Base-by-base conservation (phyloP, 2,329 filamentous ascomycete genomes). In the Alternaria sp. region DNA sequence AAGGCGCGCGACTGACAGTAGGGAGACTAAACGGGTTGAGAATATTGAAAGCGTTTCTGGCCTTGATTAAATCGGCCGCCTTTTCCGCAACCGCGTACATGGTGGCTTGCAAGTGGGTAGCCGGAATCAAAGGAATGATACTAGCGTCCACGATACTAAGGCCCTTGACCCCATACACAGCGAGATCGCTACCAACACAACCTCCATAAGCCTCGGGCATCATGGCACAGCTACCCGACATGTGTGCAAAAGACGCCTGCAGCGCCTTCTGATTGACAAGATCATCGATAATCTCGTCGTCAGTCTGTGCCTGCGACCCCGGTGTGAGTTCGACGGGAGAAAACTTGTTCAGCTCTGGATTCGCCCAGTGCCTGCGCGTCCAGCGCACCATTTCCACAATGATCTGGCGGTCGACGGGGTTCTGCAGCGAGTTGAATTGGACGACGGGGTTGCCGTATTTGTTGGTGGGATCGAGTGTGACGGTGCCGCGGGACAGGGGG, bases 331-430 rank as follows among this genome's bases (percentile, higher is more conserved):
- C 80, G 0, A 76, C 60, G 0, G 80, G 72, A 1, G 60, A 63
- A 25, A 80, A 72, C 20, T 69, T 65, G 4, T 66, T 57, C 44
- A 82, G 74, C 7, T 74, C 66, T 3, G 70, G 64, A 1, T 68
- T 67, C 12, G 70, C 68, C 68, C 75, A 77, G 59, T 78, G 78
- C 22, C 63, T 54, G 5, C 80, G 70, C 25, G 77, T 78, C 64
- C 70, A 78, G 18, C 76, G 68, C 2, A 81, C 63, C 50, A 78
- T 73, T 36, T 75, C 75, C 0, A 74, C 67, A 0, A 80, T 50
- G 27, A 81, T 67, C n/a, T 69, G 64, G 6, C 69, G 62, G 56
- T 82, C 80, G 11, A 77, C 60, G 0, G 78, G 78, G 59, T 81
- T 78, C 30, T 73, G 65, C 20, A 70, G 73, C 2, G 78, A 70